Base-by-base conservation (phyloP, 2,329 filamentous ascomycete genomes). In the Fusarium sp. region DNA sequence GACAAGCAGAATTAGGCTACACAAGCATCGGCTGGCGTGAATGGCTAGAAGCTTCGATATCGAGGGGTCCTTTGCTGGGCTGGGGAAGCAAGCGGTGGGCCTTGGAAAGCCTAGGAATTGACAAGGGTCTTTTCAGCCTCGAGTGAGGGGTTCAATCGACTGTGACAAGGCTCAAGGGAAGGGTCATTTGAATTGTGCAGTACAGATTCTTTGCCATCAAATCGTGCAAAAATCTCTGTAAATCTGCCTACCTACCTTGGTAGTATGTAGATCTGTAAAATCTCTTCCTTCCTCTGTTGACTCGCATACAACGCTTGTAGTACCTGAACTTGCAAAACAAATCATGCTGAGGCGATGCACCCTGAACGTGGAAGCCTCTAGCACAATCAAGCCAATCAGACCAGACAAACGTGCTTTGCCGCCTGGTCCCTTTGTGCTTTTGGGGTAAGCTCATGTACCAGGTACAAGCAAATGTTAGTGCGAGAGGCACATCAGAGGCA, bases 1-100 rank as follows among this genome's bases (percentile, higher is more conserved):
- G 13, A 47, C 34, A 35, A 46, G 39, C 28, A 26, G 22, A 25
- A 31, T 11, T 19, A 50, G 36, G 47, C 28, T 55, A 45, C 38
- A 47, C 32, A 52, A 39, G 19, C 42, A 60, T 31, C 25, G 47
- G 36, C 15, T n/a, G 13, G 24, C 10, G 10, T 45, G 36, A 47
- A 55, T 53, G 57, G 58, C 67, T 70, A 70, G 67, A 70, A 70
- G 67, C 44, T 70, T 70, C 67, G 67, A 59, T 28, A 67, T 52
- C 43, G 43, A 63, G 58, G 61, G 61, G 57, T 48, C 11, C 19
- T 19, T 19, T 19, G 26, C 34, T 19, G n/a, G 15, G 46, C 35
- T 58, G 61, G 48, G 49, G 42, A 43, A 39, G 61, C 40, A 61
- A 65, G 61, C 61, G 61, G 61, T 65, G 52, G 60, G 57, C 56